Base-by-base conservation (phyloP, 75 land plant species). In the Chamaecyparis obtusa region DNA sequence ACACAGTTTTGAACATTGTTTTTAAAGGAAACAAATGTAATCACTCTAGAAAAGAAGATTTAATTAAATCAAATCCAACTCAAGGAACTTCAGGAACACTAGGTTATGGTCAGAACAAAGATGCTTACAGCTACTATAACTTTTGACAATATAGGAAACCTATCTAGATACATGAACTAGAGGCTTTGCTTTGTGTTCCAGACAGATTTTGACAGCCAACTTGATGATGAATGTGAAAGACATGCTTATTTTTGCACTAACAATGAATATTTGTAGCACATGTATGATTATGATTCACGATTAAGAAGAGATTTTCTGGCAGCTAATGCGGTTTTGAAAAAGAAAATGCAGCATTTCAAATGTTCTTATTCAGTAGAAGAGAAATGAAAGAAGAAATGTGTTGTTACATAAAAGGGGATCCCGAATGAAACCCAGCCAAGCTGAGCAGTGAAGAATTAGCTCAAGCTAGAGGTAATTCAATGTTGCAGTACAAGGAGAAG, bases 401-500 rank as follows among this genome's bases (percentile, higher is more conserved):
- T n/a, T n/a, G n/a, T n/a, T n/a, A n/a, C n/a, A n/a, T n/a, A n/a
- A 81, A 81, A 46, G 83, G 32, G 5, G 83, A 81, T 14, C 32
- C 51, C 9, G 83, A 24, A 81, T 51, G 33, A 82, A 80, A 32
- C 35, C 67, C 78, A 17, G 87, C 83, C 15, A 89, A 90, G 71
- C 79, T 87, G 11, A 93, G 91, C 82, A 89, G 43, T 48, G 95
- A 87, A 43, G 51, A 91, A 19, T 86, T 95, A 77, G 95, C 96
- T 3, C 92, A 94, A 87, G 95, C 94, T 64, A 90, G 99, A 90
- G 97, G 94, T 87, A 93, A 93, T 51, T 97, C 99, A 0, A 97
- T 97, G 98, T 88, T 88, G 54, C 96, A n/a, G 99, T 97, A 97
- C 94, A 96, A 92, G 89, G 99, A 97, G 88, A 97, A 97, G 91